A percentile compares a stretch with the other conserved stretches of the same genome.
phyloP scores from a whole-genome alignment of 352 stramenopile species.

The Halophytophthora batemanensis region DNA sequence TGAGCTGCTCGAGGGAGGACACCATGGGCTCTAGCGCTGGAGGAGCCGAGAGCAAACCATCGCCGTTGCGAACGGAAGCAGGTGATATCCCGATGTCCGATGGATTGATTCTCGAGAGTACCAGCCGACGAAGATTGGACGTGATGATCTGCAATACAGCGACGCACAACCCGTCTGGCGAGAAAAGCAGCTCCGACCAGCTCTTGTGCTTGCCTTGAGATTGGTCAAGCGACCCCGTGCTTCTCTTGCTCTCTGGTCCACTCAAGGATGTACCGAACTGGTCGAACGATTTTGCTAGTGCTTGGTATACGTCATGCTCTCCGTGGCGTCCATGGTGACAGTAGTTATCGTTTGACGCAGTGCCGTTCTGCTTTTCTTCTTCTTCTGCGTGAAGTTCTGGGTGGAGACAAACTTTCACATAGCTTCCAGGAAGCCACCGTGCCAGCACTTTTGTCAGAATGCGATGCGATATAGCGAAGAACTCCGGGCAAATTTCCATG shows the following conservation, averaged over 20 bases:
- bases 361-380: slow-evolving; percentile 17
- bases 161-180: slow-evolving; percentile 65
- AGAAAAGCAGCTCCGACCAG: slow-evolving; percentile 31
- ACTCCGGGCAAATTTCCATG: slow-evolving; percentile 73
- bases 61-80: slow-evolving; percentile 29
- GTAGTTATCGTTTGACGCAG: slow-evolving; percentile 10
- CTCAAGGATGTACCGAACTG: slow-evolving; percentile 10
- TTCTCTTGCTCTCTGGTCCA: background rate
- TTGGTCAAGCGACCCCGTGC: slow-evolving; percentile 4
- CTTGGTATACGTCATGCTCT: slow-evolving; percentile 22
- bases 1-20: slow-evolving; percentile 66
- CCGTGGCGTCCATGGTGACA: background rate
- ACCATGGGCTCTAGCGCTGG: slow-evolving; percentile 67
- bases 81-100: slow-evolving; percentile 66
- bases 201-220: slow-evolving; percentile 1
- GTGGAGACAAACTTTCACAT: background rate
- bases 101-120: slow-evolving; percentile 75
- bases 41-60: slow-evolving; percentile 50
- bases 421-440: slow-evolving; percentile 45
- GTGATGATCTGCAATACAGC: slow-evolving; percentile 74
- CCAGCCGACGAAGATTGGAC: slow-evolving; percentile 77
- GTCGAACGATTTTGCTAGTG: slow-evolving; percentile 19
- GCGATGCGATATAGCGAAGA: slow-evolving; percentile 70
- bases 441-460: slow-evolving; percentile 57
- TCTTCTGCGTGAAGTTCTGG: slow-evolving; percentile 22